phyloP scores from a whole-genome alignment of 768 basidiomycete species.

The Holtermanniella nyarrowii region DNA sequence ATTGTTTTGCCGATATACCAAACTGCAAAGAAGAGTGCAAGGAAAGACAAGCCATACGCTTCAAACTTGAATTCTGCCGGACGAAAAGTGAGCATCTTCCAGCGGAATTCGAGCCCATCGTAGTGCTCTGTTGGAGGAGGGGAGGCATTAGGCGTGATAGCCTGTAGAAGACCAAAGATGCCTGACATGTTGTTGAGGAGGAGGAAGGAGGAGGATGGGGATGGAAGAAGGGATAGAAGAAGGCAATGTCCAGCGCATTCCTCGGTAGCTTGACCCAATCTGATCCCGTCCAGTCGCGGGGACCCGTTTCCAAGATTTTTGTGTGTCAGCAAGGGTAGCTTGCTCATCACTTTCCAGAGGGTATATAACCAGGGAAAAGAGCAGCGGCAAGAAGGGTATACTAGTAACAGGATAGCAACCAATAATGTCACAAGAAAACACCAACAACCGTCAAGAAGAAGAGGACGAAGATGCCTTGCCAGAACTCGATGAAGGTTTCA shows the following conservation, averaged over 20 bases:
- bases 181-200: constrained; percentile 11
- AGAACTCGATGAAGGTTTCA: constrained; percentile 16
- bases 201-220: constrained; percentile 1
- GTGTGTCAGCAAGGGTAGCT: too few relatives aligned
- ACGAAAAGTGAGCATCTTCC: constrained; percentile 67
- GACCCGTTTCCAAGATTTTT: too few relatives aligned
- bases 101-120: constrained; percentile 62
- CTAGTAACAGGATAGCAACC: background rate
- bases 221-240: too few relatives aligned
- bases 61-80: constrained; percentile 73
- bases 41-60: constrained; percentile 47
- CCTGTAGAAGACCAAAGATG: constrained; percentile 17
- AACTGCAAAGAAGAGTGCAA: constrained; percentile 52
- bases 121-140: constrained; percentile 51
- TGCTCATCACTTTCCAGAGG: too few relatives aligned
- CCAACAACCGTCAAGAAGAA: background rate
- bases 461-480: constrained; percentile 11
- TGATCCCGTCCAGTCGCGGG: too few relatives aligned
- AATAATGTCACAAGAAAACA: background rate
- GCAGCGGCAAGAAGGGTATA: background rate
- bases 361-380: too few relatives aligned
- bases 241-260: too few relatives aligned
- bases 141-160: constrained; percentile 53
- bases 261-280: too few relatives aligned
- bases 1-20: constrained; percentile 53